These are phyloP conservation scores for Fusarium pseudocircinatum DNA, from an alignment of 2,329 filamentous ascomycete genomes.

Conservation along the genomic window DNA sequence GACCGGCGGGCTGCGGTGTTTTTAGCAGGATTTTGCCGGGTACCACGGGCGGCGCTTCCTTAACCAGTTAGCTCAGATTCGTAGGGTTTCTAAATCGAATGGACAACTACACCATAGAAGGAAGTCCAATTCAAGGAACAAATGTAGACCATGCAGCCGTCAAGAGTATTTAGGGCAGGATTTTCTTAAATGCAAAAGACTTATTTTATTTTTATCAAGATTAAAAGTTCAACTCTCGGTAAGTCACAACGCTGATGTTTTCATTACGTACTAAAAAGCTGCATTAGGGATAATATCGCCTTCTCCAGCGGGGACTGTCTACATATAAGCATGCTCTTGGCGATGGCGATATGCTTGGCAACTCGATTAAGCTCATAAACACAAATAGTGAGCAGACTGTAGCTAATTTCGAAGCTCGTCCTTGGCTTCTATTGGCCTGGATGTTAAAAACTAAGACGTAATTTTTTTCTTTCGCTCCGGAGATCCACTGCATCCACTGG, in stretches of 20 bases:
- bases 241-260: not conserved
- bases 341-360: not conserved
- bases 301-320: accelerated
- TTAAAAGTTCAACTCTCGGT: accelerated
- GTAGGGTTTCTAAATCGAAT: accelerated
- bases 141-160: not conserved
- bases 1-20: not conserved
- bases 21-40: not conserved
- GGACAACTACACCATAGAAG: not conserved
- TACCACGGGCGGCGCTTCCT: not conserved
- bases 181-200: not conserved
- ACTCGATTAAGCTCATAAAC: not conserved
- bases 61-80: not conserved
- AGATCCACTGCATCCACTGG: slow-evolving; percentile 4
- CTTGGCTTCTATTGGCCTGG: not conserved
- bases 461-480: not conserved
- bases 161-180: not conserved
- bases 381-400: not conserved
- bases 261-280: not conserved
- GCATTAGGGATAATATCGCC: accelerated
- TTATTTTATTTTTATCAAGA: accelerated
- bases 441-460: not conserved
- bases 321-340: not conserved
- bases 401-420: not conserved
- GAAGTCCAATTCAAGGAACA: not conserved